A percentile compares a stretch with the other conserved stretches of the same genome.
These are phyloP conservation scores for Uronychia setigera DNA, from an alignment of 73 alveolate species.

Conservation along the genomic window DNA sequence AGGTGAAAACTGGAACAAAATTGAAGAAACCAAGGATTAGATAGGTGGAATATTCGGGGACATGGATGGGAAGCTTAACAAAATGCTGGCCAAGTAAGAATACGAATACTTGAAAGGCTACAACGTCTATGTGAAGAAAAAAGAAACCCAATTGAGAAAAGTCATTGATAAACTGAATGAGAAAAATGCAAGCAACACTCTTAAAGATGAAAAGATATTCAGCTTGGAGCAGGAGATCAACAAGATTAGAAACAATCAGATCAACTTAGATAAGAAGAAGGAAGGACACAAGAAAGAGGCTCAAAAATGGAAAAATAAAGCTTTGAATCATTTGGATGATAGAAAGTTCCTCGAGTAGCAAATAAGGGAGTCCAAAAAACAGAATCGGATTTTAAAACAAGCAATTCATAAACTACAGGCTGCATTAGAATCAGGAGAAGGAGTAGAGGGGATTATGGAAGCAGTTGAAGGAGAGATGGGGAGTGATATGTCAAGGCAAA, in stretches of 20 bases:
- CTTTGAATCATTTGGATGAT: conserved; percentile 36
- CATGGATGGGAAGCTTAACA: conserved; percentile 38
- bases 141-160: conserved; percentile 43
- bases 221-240: conserved; percentile 33
- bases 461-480: no score
- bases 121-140: conserved; percentile 47
- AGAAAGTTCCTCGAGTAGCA: conserved; percentile 33
- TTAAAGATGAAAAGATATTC: conserved; percentile 45
- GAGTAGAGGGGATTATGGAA: no score
- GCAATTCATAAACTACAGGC: conserved; percentile 35
- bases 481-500: no score
- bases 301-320: conserved; percentile 40
- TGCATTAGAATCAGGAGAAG: conserved; percentile 20
- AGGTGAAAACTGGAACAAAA: no score
- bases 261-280: conserved; percentile 34
- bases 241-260: conserved; percentile 43
- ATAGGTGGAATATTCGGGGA: conserved; percentile 30
- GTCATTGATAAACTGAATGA: conserved; percentile 46
- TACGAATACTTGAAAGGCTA: conserved; percentile 47
- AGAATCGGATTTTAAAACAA: conserved; percentile 33
- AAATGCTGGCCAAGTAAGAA: conserved; percentile 42
- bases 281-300: conserved; percentile 9
- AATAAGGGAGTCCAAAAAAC: conserved; percentile 42
- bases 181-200: conserved; percentile 49
- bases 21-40: no score